A percentile compares a stretch with the other conserved stretches of the same genome.
Evolutionary conservation across 1,139 yeast species (phyloP).

Genomic region (Suhomyces choctaworum): DNA sequence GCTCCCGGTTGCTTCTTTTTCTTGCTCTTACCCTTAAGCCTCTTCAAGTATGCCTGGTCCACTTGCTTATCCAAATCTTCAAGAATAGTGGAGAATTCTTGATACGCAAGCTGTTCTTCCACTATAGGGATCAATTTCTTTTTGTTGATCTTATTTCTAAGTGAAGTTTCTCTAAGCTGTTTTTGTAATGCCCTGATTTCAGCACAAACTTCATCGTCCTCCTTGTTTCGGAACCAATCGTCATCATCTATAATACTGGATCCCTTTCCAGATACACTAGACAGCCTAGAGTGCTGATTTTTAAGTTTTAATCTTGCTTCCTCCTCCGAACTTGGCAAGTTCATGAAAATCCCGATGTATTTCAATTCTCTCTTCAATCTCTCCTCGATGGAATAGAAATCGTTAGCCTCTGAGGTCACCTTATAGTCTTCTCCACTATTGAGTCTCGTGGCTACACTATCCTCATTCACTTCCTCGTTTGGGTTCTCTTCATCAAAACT

Average conservation of each 20-base stretch:
- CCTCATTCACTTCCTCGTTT: slow-evolving; percentile 11
- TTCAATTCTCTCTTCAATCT: slow-evolving; percentile 82
- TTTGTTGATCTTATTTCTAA: slow-evolving; percentile 67
- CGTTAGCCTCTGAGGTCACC: slow-evolving; percentile 41
- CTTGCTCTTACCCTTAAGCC: slow-evolving; percentile 79
- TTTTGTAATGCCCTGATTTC: slow-evolving; percentile 76
- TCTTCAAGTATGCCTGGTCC: slow-evolving; percentile 87
- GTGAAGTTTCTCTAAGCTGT: slow-evolving; percentile 62
- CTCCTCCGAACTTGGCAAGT: slow-evolving; percentile 41
- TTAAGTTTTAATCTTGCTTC: slow-evolving; percentile 24
- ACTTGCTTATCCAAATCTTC: slow-evolving; percentile 96
- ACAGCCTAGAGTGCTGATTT: slow-evolving; percentile 2
- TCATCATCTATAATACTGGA: slow-evolving; percentile 57
- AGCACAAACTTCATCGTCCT: slow-evolving; percentile 92
- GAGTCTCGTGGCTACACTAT: slow-evolving; percentile 40
- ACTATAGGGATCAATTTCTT: slow-evolving; percentile 66
- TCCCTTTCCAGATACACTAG: slow-evolving; percentile 14
- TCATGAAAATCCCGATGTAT: slow-evolving; percentile 88
- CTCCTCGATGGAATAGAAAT: slow-evolving; percentile 82
- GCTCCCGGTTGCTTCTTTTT: slow-evolving; percentile 61
- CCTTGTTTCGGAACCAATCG: slow-evolving; percentile 76
- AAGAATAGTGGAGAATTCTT: slow-evolving; percentile 83
- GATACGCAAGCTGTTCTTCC: slow-evolving; percentile 94
- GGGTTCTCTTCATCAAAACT: slow-evolving; percentile 17
- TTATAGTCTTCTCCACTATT: slow-evolving; percentile 39